Percentiles rank a stretch among this genome's conserved stretches.
These are phyloP conservation scores for Daedaleopsis sinensis DNA, from an alignment of 768 basidiomycete genomes.

Conservation along the genomic window DNA sequence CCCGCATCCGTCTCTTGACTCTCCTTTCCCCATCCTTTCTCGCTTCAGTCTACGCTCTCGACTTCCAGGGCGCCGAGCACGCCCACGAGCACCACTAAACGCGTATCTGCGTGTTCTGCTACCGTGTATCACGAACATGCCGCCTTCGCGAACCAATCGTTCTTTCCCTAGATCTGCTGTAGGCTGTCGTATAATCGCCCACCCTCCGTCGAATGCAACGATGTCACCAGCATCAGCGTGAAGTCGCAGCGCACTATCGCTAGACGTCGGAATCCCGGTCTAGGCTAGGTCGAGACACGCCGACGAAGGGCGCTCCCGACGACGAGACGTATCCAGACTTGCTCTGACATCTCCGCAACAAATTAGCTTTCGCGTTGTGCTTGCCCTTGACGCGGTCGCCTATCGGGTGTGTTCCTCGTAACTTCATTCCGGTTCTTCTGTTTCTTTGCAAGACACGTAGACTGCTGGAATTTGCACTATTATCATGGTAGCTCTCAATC, in stretches of 20 bases:
- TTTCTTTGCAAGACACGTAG: too few species aligned
- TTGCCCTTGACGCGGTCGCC: neutral
- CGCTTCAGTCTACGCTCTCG: slow-evolving; percentile 67
- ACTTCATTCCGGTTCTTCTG: too few species aligned
- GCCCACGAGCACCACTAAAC: slow-evolving; percentile 41
- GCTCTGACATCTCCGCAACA: too few species aligned
- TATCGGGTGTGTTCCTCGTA: too few species aligned
- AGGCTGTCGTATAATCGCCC: neutral
- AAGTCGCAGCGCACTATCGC: neutral
- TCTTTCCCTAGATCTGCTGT: slow-evolving; percentile 7
- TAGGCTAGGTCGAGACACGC: slow-evolving; percentile 15
- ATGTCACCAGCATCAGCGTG: neutral
- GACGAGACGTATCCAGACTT: slow-evolving; percentile 13
- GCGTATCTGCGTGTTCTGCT: slow-evolving; percentile 11
- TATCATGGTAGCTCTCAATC: too few species aligned
- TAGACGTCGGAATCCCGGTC: neutral
- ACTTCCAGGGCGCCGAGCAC: slow-evolving; percentile 65
- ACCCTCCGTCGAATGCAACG: neutral
- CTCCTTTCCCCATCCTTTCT: neutral
- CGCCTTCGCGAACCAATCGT: slow-evolving; percentile 10
- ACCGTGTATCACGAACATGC: slow-evolving; percentile 19
- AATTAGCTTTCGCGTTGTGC: neutral
- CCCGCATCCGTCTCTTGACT: slow-evolving; percentile 7
- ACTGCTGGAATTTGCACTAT: too few species aligned
- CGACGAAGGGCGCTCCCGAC: neutral